These are phyloP conservation scores for Chrysosphaeria jannelii DNA, from an alignment of 2,329 filamentous ascomycete genomes.

Conservation along the genomic window DNA sequence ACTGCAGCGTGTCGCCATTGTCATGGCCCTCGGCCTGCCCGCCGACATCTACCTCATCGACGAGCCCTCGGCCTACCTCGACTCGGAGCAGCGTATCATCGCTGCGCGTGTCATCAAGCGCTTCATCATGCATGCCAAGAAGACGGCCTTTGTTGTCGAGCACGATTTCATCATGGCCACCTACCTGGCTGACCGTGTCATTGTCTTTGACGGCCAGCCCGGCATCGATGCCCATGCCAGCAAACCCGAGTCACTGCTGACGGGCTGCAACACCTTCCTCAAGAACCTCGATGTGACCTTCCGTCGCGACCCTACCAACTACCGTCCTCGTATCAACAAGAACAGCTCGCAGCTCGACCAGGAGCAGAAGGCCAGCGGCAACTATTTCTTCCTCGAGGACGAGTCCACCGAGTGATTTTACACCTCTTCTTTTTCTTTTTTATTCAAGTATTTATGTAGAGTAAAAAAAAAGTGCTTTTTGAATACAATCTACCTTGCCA, in stretches of 20 bases:
- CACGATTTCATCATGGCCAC: conserved; percentile 87
- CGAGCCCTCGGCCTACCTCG: conserved; percentile 87
- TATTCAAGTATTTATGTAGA: no score
- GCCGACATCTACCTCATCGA: conserved; percentile 98
- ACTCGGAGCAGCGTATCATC: conserved; percentile 97
- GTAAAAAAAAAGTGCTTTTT: no score
- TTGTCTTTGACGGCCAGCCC: conserved; percentile 89
- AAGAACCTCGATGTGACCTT: conserved; percentile 96
- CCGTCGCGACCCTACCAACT: conserved; percentile 89
- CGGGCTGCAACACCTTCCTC: conserved; percentile 87
- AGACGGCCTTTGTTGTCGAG: conserved; percentile 96
- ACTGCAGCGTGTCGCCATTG: conserved; percentile 95
- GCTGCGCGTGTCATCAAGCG: conserved; percentile 94
- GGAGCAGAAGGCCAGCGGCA: conserved; percentile 80
- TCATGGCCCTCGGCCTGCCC: conserved; percentile 78
- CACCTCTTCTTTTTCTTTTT: no score
- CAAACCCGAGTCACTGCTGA: conserved; percentile 67
- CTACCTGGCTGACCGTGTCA: conserved; percentile 61
- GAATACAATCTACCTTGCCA: no score
- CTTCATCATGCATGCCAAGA: conserved; percentile 99
- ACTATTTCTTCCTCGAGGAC: conserved; percentile 96
- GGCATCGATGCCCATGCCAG: conserved; percentile 73
- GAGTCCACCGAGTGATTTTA: conserved; percentile 17
- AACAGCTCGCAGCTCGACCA: conserved; percentile 82
- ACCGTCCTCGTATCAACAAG: conserved; percentile 96